Conservation (phyloP, 768 basidiomycete species). For the Podaxis sp. region DNA sequence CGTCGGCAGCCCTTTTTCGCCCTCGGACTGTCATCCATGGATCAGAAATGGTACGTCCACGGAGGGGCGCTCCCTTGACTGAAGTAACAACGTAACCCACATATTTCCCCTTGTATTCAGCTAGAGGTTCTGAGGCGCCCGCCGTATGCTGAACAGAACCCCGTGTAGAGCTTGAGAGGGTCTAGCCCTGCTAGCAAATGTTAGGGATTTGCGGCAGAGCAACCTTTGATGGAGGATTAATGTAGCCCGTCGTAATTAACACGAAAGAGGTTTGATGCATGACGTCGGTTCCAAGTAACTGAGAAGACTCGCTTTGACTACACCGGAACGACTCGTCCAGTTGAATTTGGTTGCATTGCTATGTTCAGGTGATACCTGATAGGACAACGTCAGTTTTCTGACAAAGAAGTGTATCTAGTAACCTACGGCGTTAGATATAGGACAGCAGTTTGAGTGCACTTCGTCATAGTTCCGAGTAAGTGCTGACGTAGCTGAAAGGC, state of each 20-base stretch:
- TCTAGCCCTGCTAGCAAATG: not conserved
- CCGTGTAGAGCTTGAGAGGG: not conserved
- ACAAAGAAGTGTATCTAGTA: not conserved
- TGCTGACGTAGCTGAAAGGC: not conserved
- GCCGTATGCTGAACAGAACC: not conserved
- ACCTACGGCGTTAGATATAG: not conserved
- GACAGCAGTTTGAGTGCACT: not conserved
- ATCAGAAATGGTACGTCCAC: not conserved
- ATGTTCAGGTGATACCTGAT: not conserved
- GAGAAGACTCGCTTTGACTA: not conserved
- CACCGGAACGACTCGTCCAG: not conserved
- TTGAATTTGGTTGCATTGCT: not conserved
- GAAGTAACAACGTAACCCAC: not conserved
- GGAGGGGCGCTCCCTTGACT: not conserved
- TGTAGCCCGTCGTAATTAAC: not conserved
- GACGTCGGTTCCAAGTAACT: not conserved
- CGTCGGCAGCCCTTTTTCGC: not conserved
- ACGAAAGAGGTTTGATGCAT: not conserved
- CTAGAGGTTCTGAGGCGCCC: not conserved
- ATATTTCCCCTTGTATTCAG: not conserved
- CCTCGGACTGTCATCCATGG: not conserved
- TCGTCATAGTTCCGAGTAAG: constrained; percentile 4
- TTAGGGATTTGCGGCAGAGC: not conserved
- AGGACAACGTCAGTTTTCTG: not conserved
- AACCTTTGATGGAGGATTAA: not conserved